Evolutionary conservation across 2,329 filamentous ascomycete species (phyloP), one percentile per base, ranked within the genome.

Genomic region (Hypoxylon sp.): DNA sequence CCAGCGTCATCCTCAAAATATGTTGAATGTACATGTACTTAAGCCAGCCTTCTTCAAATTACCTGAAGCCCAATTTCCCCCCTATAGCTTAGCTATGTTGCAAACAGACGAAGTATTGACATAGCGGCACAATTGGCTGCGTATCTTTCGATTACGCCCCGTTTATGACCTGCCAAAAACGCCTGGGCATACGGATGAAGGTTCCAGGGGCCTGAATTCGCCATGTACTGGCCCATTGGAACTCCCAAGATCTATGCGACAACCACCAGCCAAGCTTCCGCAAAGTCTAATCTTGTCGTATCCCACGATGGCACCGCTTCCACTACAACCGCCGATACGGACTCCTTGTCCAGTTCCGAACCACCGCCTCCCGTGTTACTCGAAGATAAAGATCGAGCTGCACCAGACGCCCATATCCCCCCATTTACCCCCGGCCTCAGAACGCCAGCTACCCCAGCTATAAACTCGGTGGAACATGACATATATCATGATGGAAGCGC

Each of bases 171-270:
- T 32, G 19, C 43, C 47, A 26, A 5, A 25, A 25, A 42, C 43
- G 57, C 41, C 57, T 49, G 32, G 56, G 47, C 45, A 63, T 41
- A 48, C 63, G 66, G 65, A 69, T 69, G 67, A 67, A 66, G 67
- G 64, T 69, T 63, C 63, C 53, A 60, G 47, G 50, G 59, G 66
- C 64, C 66, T 61, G 55, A 58, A 61, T 66, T 61, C 67, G 78
- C 75, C 79, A 95, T 94, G 90, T 95, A 95, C 81, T 95, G 90
- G 90, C 90, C 90, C 67, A 83, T 91, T 72, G 90, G 89, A 72
- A 89, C 89, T 70, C 89, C 90, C 68, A 86, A 87, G 71, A 86
- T 92, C 71, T 93, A 90, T 77, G 87, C 89, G 68, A 88, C 88
- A 64, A 89, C 80, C 75, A 89, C 84, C 74, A 82, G 81, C 67